Base-by-base conservation (phyloP, 1,139 yeast genomes). In the Geotrichum carabidarum region DNA sequence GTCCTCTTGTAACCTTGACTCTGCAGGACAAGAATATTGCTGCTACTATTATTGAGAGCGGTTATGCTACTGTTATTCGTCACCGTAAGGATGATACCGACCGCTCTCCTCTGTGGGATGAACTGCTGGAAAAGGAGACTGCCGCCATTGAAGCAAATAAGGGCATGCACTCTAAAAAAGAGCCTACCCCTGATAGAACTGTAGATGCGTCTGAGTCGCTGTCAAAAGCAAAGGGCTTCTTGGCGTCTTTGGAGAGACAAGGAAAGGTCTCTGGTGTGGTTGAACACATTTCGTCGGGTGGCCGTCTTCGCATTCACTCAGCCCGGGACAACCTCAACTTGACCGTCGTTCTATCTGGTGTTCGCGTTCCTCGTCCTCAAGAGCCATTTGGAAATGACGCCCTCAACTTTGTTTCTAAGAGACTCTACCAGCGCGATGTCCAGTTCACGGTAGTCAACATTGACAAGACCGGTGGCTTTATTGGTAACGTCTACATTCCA, bases 171-270 rank as follows among this genome's bases (percentile, higher is more conserved):
- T 75, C 82, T 50, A 75, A 78, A 54, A 83, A 83, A 65, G 72
- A 78, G 3, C 80, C 83, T 15, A 80, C 78, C 15, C 75, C 82
- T 18, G 81, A 81, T 38, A 77, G 89, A 62, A 72, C 83, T 44
- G 86, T 86, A 43, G 94, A 89, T 68, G 95, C 95, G 2, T 84
- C 93, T 11, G 95, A 86, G 67, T 81, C 78, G 60, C 75, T 78
- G 8, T 73, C 83, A 53, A 82, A 87, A 64, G 90, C 96, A 41
- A 83, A 82, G 61, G 83, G 91, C 1, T 87, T 84, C 66, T 74
- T 86, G 63, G 78, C 85, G 58, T 81, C 88, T 1, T 79, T 88
- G 63, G 81, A 80, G 65, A 81, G 85, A 63, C 84, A 84, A 71
- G 78, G 81, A 31, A 76, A 81, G 60, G 77, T 86, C 53, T 72